Percentiles rank a stretch among this genome's conserved stretches.
phyloP scores from a whole-genome alignment of 2,329 filamentous ascomycete species.

The Scedosporium apiospermum region DNA sequence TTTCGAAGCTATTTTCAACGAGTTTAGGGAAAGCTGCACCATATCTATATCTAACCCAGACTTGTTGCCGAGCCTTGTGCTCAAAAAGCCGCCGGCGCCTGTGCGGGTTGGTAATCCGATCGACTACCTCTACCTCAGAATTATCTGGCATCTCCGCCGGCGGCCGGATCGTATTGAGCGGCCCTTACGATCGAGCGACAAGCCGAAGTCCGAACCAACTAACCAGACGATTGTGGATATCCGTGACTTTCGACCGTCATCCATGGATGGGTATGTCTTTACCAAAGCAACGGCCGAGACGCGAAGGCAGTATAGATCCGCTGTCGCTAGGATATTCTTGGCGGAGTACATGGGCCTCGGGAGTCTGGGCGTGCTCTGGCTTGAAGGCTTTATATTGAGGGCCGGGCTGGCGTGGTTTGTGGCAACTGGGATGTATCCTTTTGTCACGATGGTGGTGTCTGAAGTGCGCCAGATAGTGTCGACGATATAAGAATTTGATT shows the following conservation, averaged over 20 bases:
- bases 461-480: neutral
- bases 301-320: conserved; percentile 24
- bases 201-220: conserved; percentile 1
- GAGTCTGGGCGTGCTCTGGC: conserved; percentile 20
- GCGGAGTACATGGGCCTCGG: conserved; percentile 32
- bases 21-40: conserved; percentile 49
- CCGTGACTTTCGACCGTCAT: conserved; percentile 36
- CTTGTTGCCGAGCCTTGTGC: conserved; percentile 34
- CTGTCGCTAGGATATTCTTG: conserved; percentile 32
- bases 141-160: conserved; percentile 33
- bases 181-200: conserved; percentile 29
- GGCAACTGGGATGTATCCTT: neutral
- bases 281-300: conserved; percentile 16
- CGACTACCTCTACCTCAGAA: conserved; percentile 31
- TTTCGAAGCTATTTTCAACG: conserved; percentile 51
- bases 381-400: conserved; percentile 23
- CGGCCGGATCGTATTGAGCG: conserved; percentile 30
- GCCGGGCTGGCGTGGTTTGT: conserved; percentile 21
- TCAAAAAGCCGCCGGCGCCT: conserved; percentile 27
- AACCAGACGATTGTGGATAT: conserved; percentile 24
- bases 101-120: conserved; percentile 23
- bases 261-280: conserved; percentile 41
- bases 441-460: neutral
- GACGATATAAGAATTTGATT: neutral
- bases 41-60: conserved; percentile 46